Evolutionary conservation across 768 basidiomycete species (phyloP), one percentile per base, ranked within the genome.

Genomic region (Tricholoma hemisulphureum): DNA sequence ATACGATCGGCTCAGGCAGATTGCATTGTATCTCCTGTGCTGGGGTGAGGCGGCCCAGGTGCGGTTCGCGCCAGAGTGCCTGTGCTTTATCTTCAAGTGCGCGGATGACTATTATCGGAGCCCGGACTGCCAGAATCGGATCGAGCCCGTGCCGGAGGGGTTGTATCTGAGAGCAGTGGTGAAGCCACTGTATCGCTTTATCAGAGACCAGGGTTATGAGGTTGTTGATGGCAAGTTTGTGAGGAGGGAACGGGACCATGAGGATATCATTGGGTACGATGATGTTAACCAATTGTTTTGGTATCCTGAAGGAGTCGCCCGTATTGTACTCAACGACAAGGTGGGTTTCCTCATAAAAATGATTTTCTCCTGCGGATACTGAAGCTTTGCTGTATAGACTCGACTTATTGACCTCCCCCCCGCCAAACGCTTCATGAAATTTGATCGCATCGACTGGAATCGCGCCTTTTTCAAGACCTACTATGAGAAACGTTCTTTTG

Each of bases 21-120:
- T 99, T 63, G 97, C 97, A 0, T 82, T 99, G 4, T 98, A 90
- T 71, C 83, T 98, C 24, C 83, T 99, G 24, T 92, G 93, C 61
- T 99, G 97, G 97, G 97, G 96, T 55, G 97, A 99, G 73, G 95
- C 93, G 0, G 96, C 97, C 11, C 95, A 98, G 68, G 94, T 98
- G 37, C 88, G 97, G 13, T 98, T 98, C 73, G 83, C 93, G 13
- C 96, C 97, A 2, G 97, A 99, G 71, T 95, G 93, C 66, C 77
- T 99, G 46, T 98, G 95, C 76, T 99, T 98, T 82, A 97, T 99
- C 75, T 99, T 99, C 89, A 99, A 99, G 76, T 98, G 97, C 68
- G 97, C 97, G 13, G 97, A 99, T 70, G 97, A 99, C 75, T 99
- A 98, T 73, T 99, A 99, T 73, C 95, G 97, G 23, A 94, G 91